Percentiles rank a stretch among this genome's conserved stretches.
Evolutionary conservation across 495 filamentous ascomycete species (phyloP).

Genomic region (Talaromyces ruber): DNA sequence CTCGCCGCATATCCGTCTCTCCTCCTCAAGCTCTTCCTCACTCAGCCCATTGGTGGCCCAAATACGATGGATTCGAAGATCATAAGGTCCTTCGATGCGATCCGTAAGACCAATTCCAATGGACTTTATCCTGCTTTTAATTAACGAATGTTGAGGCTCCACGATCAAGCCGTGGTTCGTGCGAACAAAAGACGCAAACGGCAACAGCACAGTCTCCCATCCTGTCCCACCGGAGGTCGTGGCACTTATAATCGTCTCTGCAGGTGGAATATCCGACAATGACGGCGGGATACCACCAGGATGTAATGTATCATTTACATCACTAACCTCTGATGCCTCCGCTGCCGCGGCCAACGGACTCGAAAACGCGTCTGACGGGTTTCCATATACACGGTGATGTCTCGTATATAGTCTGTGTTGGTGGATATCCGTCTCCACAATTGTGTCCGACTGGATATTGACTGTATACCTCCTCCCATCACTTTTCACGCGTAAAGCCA

Average conservation of each 20-base stretch:
- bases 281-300: constrained; percentile 23
- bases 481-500: constrained; percentile 82
- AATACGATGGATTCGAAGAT: constrained; percentile 72
- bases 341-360: constrained; percentile 3
- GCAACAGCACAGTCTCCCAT: constrained; percentile 90
- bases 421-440: constrained; percentile 88
- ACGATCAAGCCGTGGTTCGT: constrained; percentile 87
- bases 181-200: constrained; percentile 85
- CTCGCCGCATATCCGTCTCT: constrained; percentile 32
- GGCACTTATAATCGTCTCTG: constrained; percentile 29
- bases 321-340: constrained; percentile 14
- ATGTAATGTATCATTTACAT: constrained; percentile 16
- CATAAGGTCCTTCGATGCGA: constrained; percentile 75
- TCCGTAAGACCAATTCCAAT: constrained; percentile 87
- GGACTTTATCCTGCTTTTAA: constrained; percentile 74
- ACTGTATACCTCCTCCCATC: constrained; percentile 91
- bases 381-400: constrained; percentile 33
- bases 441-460: constrained; percentile 89
- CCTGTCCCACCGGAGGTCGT: constrained; percentile 49
- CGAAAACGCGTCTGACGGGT: constrained; percentile 2
- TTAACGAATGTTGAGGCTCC: constrained; percentile 81
- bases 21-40: constrained; percentile 30
- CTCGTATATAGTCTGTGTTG: constrained; percentile 86
- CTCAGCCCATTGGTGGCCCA: constrained; percentile 58
- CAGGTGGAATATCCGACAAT: constrained; percentile 31